phyloP scores from a whole-genome alignment of 805 yeast genomes.

The baker's yeast (Saccharomyces cerevisiae) region DNA sequence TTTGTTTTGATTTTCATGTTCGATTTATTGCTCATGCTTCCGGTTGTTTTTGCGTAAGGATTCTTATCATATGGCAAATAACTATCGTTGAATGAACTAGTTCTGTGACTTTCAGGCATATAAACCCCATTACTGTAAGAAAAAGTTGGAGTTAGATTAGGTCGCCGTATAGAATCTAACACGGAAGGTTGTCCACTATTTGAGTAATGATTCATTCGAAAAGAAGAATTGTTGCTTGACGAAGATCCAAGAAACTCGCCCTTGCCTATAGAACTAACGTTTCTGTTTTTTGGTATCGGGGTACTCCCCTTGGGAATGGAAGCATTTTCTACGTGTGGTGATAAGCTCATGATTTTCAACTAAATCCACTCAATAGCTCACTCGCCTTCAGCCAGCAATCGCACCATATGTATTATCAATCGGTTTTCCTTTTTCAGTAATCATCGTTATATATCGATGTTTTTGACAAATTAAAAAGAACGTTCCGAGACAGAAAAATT shows the following conservation, averaged over 20 bases:
- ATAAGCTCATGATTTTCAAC: not conserved
- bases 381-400: not conserved
- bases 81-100: not conserved
- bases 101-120: not conserved
- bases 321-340: not conserved
- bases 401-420: not conserved
- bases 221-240: conserved; percentile 9
- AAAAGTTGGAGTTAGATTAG: conserved; percentile 10
- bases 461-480: not conserved
- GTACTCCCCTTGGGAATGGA: not conserved
- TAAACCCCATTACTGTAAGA: conserved; percentile 6
- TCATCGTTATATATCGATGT: not conserved
- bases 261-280: not conserved
- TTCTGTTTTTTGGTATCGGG: not conserved
- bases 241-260: conserved; percentile 1
- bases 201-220: conserved; percentile 13
- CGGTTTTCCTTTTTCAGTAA: not conserved
- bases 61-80: not conserved
- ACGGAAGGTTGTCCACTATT: conserved; percentile 1
- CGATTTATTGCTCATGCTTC: not conserved
- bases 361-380: not conserved
- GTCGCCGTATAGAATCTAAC: conserved; percentile 8
- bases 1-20: conserved; percentile 1
- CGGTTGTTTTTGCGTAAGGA: not conserved
- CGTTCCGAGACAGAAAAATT: not conserved